These are phyloP conservation scores for Gracilaria domingensis DNA, from an alignment of 23 red algal genomes.

Conservation along the genomic window DNA sequence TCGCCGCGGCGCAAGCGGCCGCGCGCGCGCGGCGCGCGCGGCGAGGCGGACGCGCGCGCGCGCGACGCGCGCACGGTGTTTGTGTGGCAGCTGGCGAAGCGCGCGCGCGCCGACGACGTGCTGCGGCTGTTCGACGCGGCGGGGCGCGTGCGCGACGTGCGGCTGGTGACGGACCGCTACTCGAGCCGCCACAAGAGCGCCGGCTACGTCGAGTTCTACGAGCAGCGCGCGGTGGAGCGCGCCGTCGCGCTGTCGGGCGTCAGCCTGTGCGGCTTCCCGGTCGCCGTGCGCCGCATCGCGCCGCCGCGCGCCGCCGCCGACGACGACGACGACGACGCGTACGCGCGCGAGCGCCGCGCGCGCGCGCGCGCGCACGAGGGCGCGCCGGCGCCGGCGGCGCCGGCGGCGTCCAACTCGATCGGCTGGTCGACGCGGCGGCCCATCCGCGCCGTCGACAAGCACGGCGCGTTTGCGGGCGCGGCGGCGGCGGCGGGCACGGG, in stretches of 20 bases:
- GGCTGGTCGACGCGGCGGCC: conserved; percentile 33
- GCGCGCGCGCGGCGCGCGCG: conserved; percentile 8
- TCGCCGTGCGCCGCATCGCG: conserved; percentile 58
- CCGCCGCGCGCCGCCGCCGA: conserved; percentile 17
- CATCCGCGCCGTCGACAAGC: conserved; percentile 31
- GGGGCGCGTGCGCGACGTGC: conserved; percentile 76
- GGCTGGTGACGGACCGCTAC: conserved; percentile 72
- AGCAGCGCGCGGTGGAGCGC: conserved; percentile 38
- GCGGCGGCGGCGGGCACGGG: not conserved
- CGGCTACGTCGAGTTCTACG: conserved; percentile 87
- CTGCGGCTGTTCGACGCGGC: conserved; percentile 68
- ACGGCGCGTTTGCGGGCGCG: not conserved
- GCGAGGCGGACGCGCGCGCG: not conserved
- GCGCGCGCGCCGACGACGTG: conserved; percentile 55
- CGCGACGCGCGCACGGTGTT: conserved; percentile 69
- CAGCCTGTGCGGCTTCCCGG: conserved; percentile 63
- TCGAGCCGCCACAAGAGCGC: conserved; percentile 67
- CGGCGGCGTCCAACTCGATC: not conserved
- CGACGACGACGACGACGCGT: not conserved
- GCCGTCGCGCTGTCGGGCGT: conserved; percentile 52
- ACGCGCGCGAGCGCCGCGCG: not conserved
- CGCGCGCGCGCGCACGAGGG: not conserved
- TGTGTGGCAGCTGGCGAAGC: conserved; percentile 77
- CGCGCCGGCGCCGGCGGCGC: not conserved
- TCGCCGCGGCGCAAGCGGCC: conserved; percentile 23